Conservation (phyloP, 2,329 filamentous ascomycete genomes). For the Ambrosiella cleistominuta region DNA sequence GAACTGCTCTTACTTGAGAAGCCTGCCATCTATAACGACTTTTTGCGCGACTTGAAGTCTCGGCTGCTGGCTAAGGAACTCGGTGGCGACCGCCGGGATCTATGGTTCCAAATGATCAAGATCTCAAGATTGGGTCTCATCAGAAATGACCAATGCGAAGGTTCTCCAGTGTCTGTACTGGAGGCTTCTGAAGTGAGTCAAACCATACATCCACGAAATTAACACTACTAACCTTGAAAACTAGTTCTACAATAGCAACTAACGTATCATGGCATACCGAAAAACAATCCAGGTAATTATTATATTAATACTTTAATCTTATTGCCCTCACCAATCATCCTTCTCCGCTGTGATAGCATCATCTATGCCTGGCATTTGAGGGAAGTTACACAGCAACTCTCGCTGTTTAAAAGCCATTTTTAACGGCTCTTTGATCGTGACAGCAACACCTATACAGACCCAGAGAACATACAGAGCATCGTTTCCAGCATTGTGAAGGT, state of each 20-base stretch:
- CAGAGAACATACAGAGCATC: slow-evolving; percentile 68
- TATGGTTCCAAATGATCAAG: slow-evolving; percentile 58
- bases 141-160: slow-evolving; percentile 41
- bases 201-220: neutral
- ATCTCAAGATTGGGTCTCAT: slow-evolving; percentile 56
- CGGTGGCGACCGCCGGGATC: slow-evolving; percentile 58
- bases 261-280: slow-evolving; percentile 18
- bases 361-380: neutral
- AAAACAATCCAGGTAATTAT: neutral
- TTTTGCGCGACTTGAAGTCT: slow-evolving; percentile 53
- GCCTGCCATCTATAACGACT: slow-evolving; percentile 58
- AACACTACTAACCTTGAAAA: neutral
- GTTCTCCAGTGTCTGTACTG: slow-evolving; percentile 48
- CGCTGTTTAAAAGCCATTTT: neutral
- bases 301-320: neutral
- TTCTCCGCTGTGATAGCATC: neutral
- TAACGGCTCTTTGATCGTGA: neutral
- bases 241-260: slow-evolving; percentile 16
- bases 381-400: neutral
- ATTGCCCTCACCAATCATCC: neutral
- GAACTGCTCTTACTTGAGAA: slow-evolving; percentile 61
- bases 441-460: slow-evolving; percentile 39
- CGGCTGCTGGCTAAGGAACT: slow-evolving; percentile 52
- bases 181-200: slow-evolving; percentile 46
- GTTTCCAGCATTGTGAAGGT: slow-evolving; percentile 78